These are phyloP conservation scores for Petunia hybrid DNA, from an alignment of 305 asterid species.

Conservation along the genomic window DNA sequence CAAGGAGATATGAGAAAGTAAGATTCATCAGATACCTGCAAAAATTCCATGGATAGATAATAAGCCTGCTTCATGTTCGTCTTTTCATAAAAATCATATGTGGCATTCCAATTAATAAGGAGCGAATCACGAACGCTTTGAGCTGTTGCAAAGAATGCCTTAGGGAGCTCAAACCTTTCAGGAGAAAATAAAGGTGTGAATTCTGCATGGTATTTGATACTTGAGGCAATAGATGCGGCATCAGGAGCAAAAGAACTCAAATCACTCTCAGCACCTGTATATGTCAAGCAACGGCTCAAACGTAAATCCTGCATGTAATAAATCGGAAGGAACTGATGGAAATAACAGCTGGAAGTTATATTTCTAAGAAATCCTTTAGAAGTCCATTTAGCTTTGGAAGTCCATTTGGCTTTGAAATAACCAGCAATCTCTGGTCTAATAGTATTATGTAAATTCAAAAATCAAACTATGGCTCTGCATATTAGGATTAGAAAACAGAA, in stretches of 20 bases:
- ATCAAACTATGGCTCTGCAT: neutral
- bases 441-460: neutral
- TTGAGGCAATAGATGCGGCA: conserved; percentile 71
- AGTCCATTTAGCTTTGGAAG: neutral
- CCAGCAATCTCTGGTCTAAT: neutral
- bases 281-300: conserved; percentile 35
- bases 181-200: conserved; percentile 82
- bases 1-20: conserved; percentile 22
- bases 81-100: conserved; percentile 66
- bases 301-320: neutral
- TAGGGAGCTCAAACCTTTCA: conserved; percentile 61
- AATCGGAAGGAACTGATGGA: conserved; percentile 1
- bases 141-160: conserved; percentile 85
- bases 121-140: conserved; percentile 85
- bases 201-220: conserved; percentile 77
- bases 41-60: conserved; percentile 90
- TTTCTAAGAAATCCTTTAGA: neutral
- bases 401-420: neutral
- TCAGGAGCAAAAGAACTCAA: conserved; percentile 49
- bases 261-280: conserved; percentile 46
- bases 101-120: conserved; percentile 78
- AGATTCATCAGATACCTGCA: conserved; percentile 62
- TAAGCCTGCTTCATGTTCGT: conserved; percentile 87
- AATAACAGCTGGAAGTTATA: neutral
- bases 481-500: neutral